A percentile compares a stretch with the other conserved stretches of the same genome.
Conservation (phyloP, 2,329 filamentous ascomycete genomes). For the Diaporthe nobilis region DNA sequence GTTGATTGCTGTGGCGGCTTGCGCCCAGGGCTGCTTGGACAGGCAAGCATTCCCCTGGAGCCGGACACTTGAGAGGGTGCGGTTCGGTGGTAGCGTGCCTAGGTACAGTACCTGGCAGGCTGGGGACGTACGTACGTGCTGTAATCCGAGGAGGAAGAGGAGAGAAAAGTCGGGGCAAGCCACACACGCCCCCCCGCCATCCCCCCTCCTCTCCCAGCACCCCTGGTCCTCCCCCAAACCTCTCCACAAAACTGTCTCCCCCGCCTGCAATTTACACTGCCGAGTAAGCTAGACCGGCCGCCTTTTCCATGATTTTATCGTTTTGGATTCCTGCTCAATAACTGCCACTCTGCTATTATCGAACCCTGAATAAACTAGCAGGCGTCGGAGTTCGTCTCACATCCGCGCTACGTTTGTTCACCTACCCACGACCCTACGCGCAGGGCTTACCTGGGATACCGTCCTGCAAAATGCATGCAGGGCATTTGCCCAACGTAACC, state of each 20-base stretch:
- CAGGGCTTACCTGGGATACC: background rate
- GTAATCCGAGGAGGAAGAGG: background rate
- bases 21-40: background rate
- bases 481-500: background rate
- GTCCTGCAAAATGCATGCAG: background rate
- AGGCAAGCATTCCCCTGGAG: slow-evolving; percentile 29
- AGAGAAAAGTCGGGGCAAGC: background rate
- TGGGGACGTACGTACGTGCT: no score
- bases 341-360: background rate
- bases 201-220: background rate
- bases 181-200: background rate
- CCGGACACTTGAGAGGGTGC: slow-evolving; percentile 13
- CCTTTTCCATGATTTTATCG: background rate
- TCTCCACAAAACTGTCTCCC: background rate
- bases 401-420: background rate
- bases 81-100: slow-evolving; percentile 3
- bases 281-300: background rate
- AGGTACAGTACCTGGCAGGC: background rate
- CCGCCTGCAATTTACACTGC: slow-evolving; percentile 18
- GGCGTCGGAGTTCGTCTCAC: slow-evolving; percentile 30
- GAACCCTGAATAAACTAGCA: slow-evolving; percentile 10
- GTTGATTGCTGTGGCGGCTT: slow-evolving; percentile 25
- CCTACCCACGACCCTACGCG: background rate
- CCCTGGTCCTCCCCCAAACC: slow-evolving; percentile 4
- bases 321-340: background rate